phyloP scores from a whole-genome alignment of 208 protist genomes.

The Leishmania turanica region DNA sequence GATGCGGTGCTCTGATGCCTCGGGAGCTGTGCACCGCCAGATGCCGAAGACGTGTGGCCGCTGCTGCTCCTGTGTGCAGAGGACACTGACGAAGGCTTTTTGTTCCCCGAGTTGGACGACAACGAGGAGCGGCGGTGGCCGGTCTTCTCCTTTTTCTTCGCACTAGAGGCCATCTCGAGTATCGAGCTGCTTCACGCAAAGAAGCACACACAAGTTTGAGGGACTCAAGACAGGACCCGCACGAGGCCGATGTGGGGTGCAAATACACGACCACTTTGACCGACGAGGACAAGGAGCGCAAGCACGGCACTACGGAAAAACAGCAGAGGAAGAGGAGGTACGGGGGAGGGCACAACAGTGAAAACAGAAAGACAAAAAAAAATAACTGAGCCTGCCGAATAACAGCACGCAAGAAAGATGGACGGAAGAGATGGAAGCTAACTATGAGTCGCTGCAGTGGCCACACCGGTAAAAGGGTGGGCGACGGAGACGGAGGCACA shows the following conservation, averaged over 20 bases:
- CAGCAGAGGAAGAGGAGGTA: neutral
- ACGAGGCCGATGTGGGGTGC: neutral
- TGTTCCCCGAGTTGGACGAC: conserved; percentile 10
- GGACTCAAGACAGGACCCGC: neutral
- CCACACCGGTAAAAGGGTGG: neutral
- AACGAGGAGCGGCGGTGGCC: conserved; percentile 24
- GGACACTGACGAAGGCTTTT: neutral
- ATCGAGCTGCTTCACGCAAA: neutral
- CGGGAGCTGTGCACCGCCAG: neutral
- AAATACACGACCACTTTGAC: neutral
- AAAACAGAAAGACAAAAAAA: neutral
- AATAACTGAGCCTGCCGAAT: neutral
- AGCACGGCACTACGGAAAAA: neutral
- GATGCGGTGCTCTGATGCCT: conserved; percentile 1
- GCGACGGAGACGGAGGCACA: neutral
- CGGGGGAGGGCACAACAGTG: neutral
- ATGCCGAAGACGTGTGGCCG: neutral
- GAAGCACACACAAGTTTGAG: neutral
- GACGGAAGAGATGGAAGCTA: neutral
- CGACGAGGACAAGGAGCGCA: neutral
- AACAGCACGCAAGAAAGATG: neutral
- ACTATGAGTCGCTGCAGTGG: neutral
- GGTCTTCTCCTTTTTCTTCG: conserved; percentile 18
- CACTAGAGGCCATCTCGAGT: conserved; percentile 11
- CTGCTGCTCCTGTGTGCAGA: neutral